Percentiles rank a stretch among this genome's conserved stretches.
Evolutionary conservation across 768 basidiomycete genomes (phyloP).

Genomic region (Tylopilus rubrobrunneus): DNA sequence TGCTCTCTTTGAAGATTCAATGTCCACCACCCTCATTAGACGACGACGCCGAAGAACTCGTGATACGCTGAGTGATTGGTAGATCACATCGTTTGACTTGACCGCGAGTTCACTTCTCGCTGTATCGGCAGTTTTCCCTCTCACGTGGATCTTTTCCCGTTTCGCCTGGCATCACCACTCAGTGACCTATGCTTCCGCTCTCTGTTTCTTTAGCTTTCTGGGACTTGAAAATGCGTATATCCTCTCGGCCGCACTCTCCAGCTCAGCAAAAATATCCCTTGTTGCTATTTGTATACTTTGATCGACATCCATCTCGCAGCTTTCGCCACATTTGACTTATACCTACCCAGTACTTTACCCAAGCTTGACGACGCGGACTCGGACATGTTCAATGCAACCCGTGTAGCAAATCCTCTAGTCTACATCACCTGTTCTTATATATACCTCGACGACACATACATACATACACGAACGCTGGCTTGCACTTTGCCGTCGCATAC

Average conservation of each 20-base stretch:
- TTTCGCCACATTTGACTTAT: too few relatives aligned
- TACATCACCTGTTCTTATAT: not conserved
- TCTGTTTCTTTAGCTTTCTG: constrained; percentile 6
- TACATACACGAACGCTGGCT: not conserved
- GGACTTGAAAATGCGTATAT: not conserved
- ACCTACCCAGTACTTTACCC: not conserved
- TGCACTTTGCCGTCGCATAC: not conserved
- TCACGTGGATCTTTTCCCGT: constrained; percentile 5
- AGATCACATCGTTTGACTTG: constrained; percentile 9
- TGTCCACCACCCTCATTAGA: constrained; percentile 42
- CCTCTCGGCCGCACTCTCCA: not conserved
- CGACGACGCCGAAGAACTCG: constrained; percentile 44
- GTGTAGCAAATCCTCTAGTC: constrained; percentile 11
- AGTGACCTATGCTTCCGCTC: constrained; percentile 1
- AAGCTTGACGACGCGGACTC: not conserved
- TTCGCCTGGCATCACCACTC: not conserved
- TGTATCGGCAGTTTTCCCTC: constrained; percentile 1
- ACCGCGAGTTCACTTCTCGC: constrained; percentile 4
- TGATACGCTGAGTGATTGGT: constrained; percentile 41
- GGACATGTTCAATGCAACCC: constrained; percentile 2
- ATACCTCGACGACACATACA: not conserved
- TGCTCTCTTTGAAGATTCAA: constrained; percentile 54
- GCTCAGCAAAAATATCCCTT: not conserved
- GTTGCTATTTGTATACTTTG: not conserved
- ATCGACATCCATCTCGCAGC: not conserved